A percentile compares a stretch with the other conserved stretches of the same genome.
phyloP scores from a whole-genome alignment of 495 filamentous ascomycete species.

The Penicillium fimorum region DNA sequence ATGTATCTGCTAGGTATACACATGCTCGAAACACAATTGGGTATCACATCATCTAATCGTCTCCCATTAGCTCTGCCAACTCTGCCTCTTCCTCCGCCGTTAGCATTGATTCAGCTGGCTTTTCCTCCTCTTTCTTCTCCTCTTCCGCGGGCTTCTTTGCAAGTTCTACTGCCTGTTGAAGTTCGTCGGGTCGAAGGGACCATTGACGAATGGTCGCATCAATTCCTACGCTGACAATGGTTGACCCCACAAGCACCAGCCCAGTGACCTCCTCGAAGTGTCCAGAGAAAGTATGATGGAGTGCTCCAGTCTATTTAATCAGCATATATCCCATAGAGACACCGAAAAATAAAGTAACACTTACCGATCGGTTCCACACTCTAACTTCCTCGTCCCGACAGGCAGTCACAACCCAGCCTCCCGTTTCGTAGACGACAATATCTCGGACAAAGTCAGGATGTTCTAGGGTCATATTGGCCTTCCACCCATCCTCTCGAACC shows the following conservation, averaged over 20 bases:
- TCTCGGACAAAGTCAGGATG: conserved; percentile 91
- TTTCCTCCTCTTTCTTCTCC: conserved; percentile 34
- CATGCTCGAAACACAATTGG: conserved; percentile 10
- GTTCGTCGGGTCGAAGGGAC: conserved; percentile 62
- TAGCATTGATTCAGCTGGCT: conserved; percentile 47
- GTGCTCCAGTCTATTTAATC: conserved; percentile 56
- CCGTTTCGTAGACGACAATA: conserved; percentile 65
- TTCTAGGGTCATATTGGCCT: conserved; percentile 64
- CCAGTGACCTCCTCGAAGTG: conserved; percentile 93
- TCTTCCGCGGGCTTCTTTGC: conserved; percentile 54
- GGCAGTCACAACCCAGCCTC: conserved; percentile 83
- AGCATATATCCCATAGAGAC: conserved; percentile 19
- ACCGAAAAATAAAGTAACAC: conserved; percentile 14
- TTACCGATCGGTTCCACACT: conserved; percentile 73
- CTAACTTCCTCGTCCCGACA: conserved; percentile 90
- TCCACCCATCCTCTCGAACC: conserved; percentile 61
- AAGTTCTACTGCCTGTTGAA: conserved; percentile 60
- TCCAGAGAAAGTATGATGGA: conserved; percentile 74
- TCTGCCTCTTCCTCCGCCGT: conserved; percentile 84
- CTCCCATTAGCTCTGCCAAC: conserved; percentile 83
- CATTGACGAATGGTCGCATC: conserved; percentile 86
- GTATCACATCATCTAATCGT: conserved; percentile 37
- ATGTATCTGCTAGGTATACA: not conserved
- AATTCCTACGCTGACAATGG: conserved; percentile 76
- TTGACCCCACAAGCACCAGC: conserved; percentile 60